These are phyloP conservation scores for Lithohypha guttulata DNA, from an alignment of 2,329 filamentous ascomycete genomes.

Conservation along the genomic window DNA sequence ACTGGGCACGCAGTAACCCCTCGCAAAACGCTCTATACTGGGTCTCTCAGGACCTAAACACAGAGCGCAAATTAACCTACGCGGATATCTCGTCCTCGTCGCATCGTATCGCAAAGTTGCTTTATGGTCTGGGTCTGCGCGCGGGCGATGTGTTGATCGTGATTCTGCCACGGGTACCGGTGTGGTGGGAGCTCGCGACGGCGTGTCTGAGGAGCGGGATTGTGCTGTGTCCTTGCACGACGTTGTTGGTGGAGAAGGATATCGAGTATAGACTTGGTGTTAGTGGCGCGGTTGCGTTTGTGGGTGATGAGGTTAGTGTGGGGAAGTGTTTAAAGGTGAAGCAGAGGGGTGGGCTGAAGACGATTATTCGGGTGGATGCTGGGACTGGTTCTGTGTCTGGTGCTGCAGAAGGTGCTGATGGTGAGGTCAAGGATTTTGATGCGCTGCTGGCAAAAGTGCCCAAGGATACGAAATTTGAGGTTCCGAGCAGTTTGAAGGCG, in stretches of 20 bases:
- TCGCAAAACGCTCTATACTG: slow-evolving; percentile 29
- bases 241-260: slow-evolving; percentile 30
- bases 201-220: slow-evolving; percentile 29
- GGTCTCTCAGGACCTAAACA: slow-evolving; percentile 27
- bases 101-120: slow-evolving; percentile 28
- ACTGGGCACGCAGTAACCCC: slow-evolving; percentile 27
- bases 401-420: slow-evolving; percentile 17
- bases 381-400: slow-evolving; percentile 6
- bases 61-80: slow-evolving; percentile 25
- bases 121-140: slow-evolving; percentile 25
- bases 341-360: slow-evolving; percentile 22
- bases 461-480: slow-evolving; percentile 14
- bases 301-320: slow-evolving; percentile 29
- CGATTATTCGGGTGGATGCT: slow-evolving; percentile 25
- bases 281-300: slow-evolving; percentile 28
- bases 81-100: slow-evolving; percentile 29
- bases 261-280: slow-evolving; percentile 29
- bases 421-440: slow-evolving; percentile 23
- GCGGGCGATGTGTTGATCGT: slow-evolving; percentile 29
- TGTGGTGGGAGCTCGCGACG: slow-evolving; percentile 33
- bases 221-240: slow-evolving; percentile 31
- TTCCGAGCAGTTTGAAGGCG: slow-evolving; percentile 17
- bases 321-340: slow-evolving; percentile 26
- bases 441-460: slow-evolving; percentile 22
- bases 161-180: slow-evolving; percentile 28